Evolutionary conservation across 2,329 filamentous ascomycete species (phyloP).

Genomic region (Shiraia sp.): DNA sequence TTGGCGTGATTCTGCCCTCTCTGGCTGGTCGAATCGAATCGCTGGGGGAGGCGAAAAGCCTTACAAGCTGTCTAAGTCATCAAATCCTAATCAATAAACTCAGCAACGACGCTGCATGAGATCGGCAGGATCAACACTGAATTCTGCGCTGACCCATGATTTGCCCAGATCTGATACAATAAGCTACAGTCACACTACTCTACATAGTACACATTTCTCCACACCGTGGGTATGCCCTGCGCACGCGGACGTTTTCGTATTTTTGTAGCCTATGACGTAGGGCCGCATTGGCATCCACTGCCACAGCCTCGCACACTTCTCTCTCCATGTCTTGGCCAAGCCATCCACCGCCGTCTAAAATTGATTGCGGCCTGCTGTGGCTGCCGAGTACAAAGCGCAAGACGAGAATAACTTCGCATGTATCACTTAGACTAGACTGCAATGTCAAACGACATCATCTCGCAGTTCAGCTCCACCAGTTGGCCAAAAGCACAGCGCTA

Average conservation of each 20-base stretch:
- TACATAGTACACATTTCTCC: constrained; percentile 12
- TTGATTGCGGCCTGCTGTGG: constrained; percentile 1
- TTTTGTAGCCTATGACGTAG: constrained; percentile 31
- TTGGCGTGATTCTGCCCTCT: constrained; percentile 1
- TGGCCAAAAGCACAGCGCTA: constrained; percentile 8
- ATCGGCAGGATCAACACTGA: constrained; percentile 21
- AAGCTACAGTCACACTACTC: constrained; percentile 13
- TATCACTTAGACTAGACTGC: constrained; percentile 5
- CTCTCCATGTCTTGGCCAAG: constrained; percentile 9
- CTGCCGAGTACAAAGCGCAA: constrained; percentile 6
- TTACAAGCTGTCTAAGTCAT: no score
- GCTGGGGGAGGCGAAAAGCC: constrained; percentile 2
- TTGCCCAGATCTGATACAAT: constrained; percentile 11
- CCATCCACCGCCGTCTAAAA: constrained; percentile 6
- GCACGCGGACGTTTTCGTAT: constrained; percentile 13
- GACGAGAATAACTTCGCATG: constrained; percentile 2
- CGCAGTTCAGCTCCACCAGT: constrained; percentile 11
- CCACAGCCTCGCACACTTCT: constrained; percentile 15
- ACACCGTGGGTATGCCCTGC: constrained; percentile 6
- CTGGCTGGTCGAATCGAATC: constrained; percentile 5
- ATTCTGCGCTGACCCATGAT: constrained; percentile 7
- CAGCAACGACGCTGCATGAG: constrained; percentile 9
- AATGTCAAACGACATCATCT: constrained; percentile 23
- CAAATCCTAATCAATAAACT: constrained; percentile 17
- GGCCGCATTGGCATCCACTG: constrained; percentile 8